phyloP scores from a whole-genome alignment of 345 rosid species.

The Nephelium lappaceum region DNA sequence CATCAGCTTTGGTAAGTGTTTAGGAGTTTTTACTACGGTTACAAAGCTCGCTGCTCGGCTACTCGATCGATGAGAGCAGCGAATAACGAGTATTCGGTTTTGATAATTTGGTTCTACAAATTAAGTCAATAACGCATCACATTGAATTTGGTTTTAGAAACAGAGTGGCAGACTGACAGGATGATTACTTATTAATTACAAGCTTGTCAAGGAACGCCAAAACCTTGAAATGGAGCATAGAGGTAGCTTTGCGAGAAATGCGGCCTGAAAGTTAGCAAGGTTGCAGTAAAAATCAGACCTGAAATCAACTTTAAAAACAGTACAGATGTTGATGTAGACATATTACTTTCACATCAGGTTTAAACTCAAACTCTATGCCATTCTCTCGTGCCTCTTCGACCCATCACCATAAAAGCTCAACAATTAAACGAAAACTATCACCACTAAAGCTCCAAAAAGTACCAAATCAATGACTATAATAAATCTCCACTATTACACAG shows the following conservation, averaged over 20 bases:
- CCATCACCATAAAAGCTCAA: slow-evolving; percentile 38
- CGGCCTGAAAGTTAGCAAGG: slow-evolving; percentile 52
- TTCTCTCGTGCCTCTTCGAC: slow-evolving; percentile 76
- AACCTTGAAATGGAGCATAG: slow-evolving; percentile 81
- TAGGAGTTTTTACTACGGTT: too few species aligned
- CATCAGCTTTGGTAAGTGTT: too few species aligned
- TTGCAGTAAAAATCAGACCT: slow-evolving; percentile 6
- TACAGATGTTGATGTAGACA: neutral
- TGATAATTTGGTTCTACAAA: too few species aligned
- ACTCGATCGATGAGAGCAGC: too few species aligned
- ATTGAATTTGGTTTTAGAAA: too few species aligned
- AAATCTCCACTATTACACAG: neutral
- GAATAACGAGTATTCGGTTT: too few species aligned
- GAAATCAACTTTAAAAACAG: slow-evolving; percentile 3
- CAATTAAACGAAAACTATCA: neutral
- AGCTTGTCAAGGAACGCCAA: slow-evolving; percentile 76
- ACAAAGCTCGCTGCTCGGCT: too few species aligned
- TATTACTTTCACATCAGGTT: slow-evolving; percentile 69
- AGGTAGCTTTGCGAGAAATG: slow-evolving; percentile 78
- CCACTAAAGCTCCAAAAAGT: neutral
- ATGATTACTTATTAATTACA: too few species aligned
- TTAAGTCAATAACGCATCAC: too few species aligned
- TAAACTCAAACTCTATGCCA: slow-evolving; percentile 82
- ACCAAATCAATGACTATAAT: neutral
- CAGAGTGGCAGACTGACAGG: too few species aligned